Conservation (phyloP, 495 filamentous ascomycete species). For the Talaromyces thailandensis region DNA sequence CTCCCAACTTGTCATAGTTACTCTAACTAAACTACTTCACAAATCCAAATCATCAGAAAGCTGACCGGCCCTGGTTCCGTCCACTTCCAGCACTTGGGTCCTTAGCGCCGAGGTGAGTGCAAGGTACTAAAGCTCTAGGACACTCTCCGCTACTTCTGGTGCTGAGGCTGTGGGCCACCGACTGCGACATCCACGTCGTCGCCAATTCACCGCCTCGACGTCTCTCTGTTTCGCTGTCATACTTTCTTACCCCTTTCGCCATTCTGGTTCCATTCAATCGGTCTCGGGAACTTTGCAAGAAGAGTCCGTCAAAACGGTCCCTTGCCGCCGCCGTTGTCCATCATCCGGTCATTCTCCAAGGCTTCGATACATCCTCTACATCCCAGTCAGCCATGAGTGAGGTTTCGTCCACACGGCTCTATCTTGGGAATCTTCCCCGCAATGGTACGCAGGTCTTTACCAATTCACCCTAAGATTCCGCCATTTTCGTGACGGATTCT, state of each 20-base stretch:
- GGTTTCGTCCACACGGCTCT: constrained; percentile 87
- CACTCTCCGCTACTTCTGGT: constrained; percentile 4
- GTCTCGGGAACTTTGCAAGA: not conserved
- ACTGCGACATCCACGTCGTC: not conserved
- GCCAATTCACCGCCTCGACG: constrained; percentile 1
- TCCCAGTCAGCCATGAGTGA: constrained; percentile 41
- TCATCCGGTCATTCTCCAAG: not conserved
- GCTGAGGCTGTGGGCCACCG: not conserved
- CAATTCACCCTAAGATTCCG: constrained; percentile 17
- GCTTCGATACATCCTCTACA: not conserved
- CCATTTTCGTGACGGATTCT: constrained; percentile 2
- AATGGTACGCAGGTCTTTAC: constrained; percentile 64
- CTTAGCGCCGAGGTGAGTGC: constrained; percentile 5
- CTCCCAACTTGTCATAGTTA: not conserved
- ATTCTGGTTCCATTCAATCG: not conserved
- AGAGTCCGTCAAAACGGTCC: not conserved
- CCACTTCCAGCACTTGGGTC: not conserved
- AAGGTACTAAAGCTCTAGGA: constrained; percentile 3
- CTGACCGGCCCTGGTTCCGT: not conserved
- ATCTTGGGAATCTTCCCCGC: constrained; percentile 95
- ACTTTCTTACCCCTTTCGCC: not conserved
- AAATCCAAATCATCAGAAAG: not conserved
- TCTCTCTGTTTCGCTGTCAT: not conserved
- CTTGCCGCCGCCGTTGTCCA: not conserved
- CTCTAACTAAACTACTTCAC: not conserved